phyloP scores from a whole-genome alignment of 345 rosid species.

The Populus pruinosa region DNA sequence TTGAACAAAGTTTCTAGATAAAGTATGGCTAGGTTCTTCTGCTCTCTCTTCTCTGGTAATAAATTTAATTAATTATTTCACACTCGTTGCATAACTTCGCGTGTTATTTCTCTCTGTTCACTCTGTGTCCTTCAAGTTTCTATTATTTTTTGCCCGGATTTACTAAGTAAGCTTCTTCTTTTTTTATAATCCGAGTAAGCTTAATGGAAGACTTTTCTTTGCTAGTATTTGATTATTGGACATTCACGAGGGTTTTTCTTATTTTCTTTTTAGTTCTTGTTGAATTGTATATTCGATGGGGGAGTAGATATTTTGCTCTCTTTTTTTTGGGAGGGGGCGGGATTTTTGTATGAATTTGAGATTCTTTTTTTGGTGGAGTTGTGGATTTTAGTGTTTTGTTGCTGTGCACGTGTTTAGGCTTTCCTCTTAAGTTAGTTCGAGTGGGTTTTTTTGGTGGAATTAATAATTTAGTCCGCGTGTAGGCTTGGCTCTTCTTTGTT shows the following conservation, averaged over 20 bases:
- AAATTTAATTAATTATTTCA: not conserved
- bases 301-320: not conserved
- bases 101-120: not conserved
- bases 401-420: not conserved
- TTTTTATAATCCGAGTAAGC: not conserved
- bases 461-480: not conserved
- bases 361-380: not conserved
- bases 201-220: not conserved
- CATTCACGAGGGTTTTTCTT: not conserved
- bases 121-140: not conserved
- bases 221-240: not conserved
- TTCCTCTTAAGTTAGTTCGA: not conserved
- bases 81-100: conserved; percentile 3
- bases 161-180: not conserved
- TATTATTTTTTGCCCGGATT: not conserved
- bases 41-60: conserved; percentile 39
- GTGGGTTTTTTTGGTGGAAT: not conserved
- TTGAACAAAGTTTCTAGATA: conserved; percentile 30
- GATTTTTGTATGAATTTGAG: not conserved
- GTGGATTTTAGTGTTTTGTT: not conserved
- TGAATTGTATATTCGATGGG: not conserved
- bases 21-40: conserved; percentile 42
- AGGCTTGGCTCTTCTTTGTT: not conserved
- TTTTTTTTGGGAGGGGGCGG: not conserved
- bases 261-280: not conserved